phyloP scores from a whole-genome alignment of 1,284 basidiomycete species.

The Ustilago curta region DNA sequence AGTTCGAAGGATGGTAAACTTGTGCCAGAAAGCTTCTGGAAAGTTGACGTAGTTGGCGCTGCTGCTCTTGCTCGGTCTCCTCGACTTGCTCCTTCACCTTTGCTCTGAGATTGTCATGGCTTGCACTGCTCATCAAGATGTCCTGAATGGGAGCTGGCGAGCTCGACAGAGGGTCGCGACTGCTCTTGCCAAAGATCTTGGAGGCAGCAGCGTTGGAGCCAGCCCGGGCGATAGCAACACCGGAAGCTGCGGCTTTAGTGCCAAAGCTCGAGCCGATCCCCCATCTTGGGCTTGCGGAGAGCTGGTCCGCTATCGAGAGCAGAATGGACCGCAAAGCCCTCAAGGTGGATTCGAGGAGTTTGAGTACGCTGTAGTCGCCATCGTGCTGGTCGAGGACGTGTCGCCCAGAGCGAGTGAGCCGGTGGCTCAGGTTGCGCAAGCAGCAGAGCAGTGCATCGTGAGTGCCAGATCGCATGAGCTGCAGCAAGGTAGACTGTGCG shows the following conservation, averaged over 20 bases:
- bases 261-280: constrained; percentile 61
- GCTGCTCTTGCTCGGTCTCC: constrained; percentile 23
- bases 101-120: constrained; percentile 34
- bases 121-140: constrained; percentile 41
- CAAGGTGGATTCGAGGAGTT: constrained; percentile 49
- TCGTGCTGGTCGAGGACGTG: constrained; percentile 26
- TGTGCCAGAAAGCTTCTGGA: constrained; percentile 37
- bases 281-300: constrained; percentile 58
- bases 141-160: constrained; percentile 22
- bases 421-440: constrained; percentile 28
- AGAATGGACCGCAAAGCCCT: constrained; percentile 58
- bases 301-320: constrained; percentile 57
- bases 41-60: constrained; percentile 36
- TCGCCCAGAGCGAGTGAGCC: constrained; percentile 13
- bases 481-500: constrained; percentile 38
- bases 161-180: constrained; percentile 17
- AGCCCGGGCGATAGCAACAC: constrained; percentile 30
- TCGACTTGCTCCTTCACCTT: constrained; percentile 11
- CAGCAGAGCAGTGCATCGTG: constrained; percentile 48
- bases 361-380: constrained; percentile 17
- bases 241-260: constrained; percentile 30
- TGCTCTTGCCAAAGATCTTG: constrained; percentile 51
- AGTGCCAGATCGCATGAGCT: constrained; percentile 42
- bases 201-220: constrained; percentile 29
- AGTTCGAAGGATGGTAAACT: constrained; percentile 35